phyloP scores from a whole-genome alignment of 371 early-diverging fungal genomes.

The Gilbertella persicaria region DNA sequence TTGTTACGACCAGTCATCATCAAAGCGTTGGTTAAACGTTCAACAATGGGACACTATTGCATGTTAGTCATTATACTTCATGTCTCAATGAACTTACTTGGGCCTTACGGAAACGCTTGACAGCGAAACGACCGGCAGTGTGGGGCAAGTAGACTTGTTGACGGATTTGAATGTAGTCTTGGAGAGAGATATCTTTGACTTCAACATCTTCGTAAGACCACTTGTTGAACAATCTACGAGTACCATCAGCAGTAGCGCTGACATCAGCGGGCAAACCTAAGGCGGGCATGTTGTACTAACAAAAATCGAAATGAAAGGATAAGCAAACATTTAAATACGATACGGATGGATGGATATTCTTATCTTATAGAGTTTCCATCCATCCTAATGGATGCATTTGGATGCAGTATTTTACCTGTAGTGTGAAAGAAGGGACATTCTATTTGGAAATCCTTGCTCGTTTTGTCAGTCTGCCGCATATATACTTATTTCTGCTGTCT shows the following conservation, averaged over 20 bases:
- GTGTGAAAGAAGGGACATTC: constrained; percentile 27
- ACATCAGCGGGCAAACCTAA: constrained; percentile 23
- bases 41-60: constrained; percentile 95
- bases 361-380: background rate
- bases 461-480: background rate
- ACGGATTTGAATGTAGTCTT: constrained; percentile 94
- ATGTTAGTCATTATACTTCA: background rate
- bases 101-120: constrained; percentile 98
- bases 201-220: constrained; percentile 96
- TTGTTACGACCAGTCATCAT: constrained; percentile 99
- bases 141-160: constrained; percentile 97
- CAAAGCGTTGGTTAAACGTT: constrained; percentile 99
- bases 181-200: constrained; percentile 93
- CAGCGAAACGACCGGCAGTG: constrained; percentile 98
- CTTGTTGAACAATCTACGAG: constrained; percentile 88
- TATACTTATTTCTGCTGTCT: too few species aligned
- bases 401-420: constrained; percentile 9
- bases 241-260: constrained; percentile 60
- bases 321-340: background rate
- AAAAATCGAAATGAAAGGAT: background rate
- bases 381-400: constrained; percentile 8
- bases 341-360: constrained; percentile 14
- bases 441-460: background rate
- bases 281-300: constrained; percentile 16
- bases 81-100: constrained; percentile 54